phyloP scores from a whole-genome alignment of 2,329 filamentous ascomycete species.

The Penicillium paneum region DNA sequence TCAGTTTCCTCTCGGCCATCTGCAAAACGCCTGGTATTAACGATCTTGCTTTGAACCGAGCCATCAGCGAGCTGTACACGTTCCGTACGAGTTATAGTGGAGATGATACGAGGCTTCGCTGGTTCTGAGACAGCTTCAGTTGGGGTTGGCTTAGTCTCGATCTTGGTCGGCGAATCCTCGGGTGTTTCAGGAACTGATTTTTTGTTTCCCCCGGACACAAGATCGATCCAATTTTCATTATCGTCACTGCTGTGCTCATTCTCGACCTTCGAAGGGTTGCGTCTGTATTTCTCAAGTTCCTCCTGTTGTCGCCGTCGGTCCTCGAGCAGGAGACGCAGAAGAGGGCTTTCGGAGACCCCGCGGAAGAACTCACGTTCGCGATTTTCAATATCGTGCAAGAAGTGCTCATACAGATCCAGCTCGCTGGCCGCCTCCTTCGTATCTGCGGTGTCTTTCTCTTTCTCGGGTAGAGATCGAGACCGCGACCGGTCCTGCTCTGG shows the following conservation, averaged over 20 bases:
- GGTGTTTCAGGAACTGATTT: conserved; percentile 23
- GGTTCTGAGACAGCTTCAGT: conserved; percentile 6
- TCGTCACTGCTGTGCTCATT: conserved; percentile 18
- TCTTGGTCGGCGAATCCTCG: neutral
- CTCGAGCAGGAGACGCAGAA: conserved; percentile 36
- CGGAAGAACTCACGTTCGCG: conserved; percentile 33
- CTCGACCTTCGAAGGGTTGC: neutral
- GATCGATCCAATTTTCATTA: conserved; percentile 29
- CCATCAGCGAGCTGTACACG: conserved; percentile 56
- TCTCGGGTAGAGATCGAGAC: conserved; percentile 8
- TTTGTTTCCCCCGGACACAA: conserved; percentile 25
- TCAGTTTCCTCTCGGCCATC: conserved; percentile 60
- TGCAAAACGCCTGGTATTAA: conserved; percentile 57
- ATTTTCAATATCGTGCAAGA: conserved; percentile 40
- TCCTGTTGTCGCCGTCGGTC: conserved; percentile 27
- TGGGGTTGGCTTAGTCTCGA: neutral
- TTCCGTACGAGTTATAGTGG: conserved; percentile 57
- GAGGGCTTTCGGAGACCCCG: conserved; percentile 31
- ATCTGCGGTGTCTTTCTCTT: conserved; percentile 22
- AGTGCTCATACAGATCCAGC: conserved; percentile 53
- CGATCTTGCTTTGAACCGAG: conserved; percentile 55
- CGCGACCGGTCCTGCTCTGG: conserved; percentile 4
- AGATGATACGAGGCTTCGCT: conserved; percentile 43
- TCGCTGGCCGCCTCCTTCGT: conserved; percentile 40
- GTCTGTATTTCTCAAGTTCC: conserved; percentile 17